Base-by-base conservation (phyloP, 1,284 basidiomycete species). In the Moniliella sp. region DNA sequence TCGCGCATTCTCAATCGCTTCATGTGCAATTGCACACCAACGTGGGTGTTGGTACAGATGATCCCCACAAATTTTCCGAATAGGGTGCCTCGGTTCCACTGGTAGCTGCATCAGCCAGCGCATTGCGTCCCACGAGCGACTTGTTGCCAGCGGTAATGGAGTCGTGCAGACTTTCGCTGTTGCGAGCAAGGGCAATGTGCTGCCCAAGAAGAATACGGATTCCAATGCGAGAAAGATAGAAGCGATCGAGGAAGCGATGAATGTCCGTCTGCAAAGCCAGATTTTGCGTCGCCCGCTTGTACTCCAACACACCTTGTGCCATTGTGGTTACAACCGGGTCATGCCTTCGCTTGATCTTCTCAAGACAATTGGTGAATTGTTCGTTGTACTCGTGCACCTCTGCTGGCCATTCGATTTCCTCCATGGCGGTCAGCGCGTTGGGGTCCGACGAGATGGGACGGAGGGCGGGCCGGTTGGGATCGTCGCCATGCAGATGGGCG, bases 11-110 rank as follows among this genome's bases (percentile, higher is more conserved):
- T 99, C 88, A 48, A 97, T 94, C 0, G 91, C 82, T 67, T 97
- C 91, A 60, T 82, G 79, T 11, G 57, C 57, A 42, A 59, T 56
- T 12, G 50, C 47, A 3, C 45, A 2, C 57, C 52, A 9, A 59
- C 53, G 28, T 56, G 55, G 26, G 88, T 80, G 57, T 78, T 71
- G 3, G 82, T 94, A 63, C 88, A 97, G 54, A 99, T 99, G 57
- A 99, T 94, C 4, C 88, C 91, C 21, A 99, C 88, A 54, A 91
- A 91, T 59, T 86, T n/a, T n/a, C n/a, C n/a, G n/a, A n/a, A n/a
- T n/a, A n/a, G n/a, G n/a, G n/a, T n/a, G n/a, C n/a, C n/a, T n/a
- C n/a, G n/a, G n/a, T n/a, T n/a, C n/a, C n/a, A n/a, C n/a, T n/a
- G 16, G 42, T 28, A 13, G 37, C 34, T 15, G 40, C 31, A 3